Percentiles rank a stretch among this genome's conserved stretches.
Conservation (phyloP, 768 basidiomycete species). For the Podaxis sp. region DNA sequence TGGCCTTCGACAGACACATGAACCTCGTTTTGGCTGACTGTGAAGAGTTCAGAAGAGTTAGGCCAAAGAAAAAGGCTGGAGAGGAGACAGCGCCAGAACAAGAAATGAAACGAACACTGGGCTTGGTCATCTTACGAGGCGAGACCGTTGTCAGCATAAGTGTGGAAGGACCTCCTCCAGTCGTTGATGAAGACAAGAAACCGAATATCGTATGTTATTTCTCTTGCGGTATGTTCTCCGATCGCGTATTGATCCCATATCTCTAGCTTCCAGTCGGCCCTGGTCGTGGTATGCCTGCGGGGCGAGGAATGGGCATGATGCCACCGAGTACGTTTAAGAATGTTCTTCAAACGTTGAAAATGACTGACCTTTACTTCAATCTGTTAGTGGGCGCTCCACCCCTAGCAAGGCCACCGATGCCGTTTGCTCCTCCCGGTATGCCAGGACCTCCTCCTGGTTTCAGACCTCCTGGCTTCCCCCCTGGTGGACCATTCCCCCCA, state of each 20-base stretch:
- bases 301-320: conserved; percentile 96
- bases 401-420: conserved; percentile 69
- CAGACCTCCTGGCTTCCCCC: conserved; percentile 81
- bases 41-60: conserved; percentile 93
- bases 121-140: conserved; percentile 95
- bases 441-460: conserved; percentile 85
- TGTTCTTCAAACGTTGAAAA: background rate
- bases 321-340: conserved; percentile 62
- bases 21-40: conserved; percentile 98
- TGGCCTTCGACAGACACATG: conserved; percentile 99
- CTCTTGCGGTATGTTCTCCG: conserved; percentile 8
- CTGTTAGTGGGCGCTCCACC: conserved; percentile 59
- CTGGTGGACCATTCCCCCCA: conserved; percentile 77
- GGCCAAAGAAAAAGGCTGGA: conserved; percentile 89
- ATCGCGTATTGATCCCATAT: conserved; percentile 18
- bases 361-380: conserved; percentile 17
- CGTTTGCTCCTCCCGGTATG: conserved; percentile 74
- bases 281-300: conserved; percentile 94
- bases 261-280: conserved; percentile 81
- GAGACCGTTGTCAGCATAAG: conserved; percentile 94
- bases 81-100: conserved; percentile 78
- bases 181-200: conserved; percentile 88
- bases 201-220: conserved; percentile 50
- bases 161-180: conserved; percentile 94
- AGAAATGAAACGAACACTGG: conserved; percentile 94